phyloP scores from a whole-genome alignment of 2,329 filamentous ascomycete genomes.

The Hypoxylon sp. region DNA sequence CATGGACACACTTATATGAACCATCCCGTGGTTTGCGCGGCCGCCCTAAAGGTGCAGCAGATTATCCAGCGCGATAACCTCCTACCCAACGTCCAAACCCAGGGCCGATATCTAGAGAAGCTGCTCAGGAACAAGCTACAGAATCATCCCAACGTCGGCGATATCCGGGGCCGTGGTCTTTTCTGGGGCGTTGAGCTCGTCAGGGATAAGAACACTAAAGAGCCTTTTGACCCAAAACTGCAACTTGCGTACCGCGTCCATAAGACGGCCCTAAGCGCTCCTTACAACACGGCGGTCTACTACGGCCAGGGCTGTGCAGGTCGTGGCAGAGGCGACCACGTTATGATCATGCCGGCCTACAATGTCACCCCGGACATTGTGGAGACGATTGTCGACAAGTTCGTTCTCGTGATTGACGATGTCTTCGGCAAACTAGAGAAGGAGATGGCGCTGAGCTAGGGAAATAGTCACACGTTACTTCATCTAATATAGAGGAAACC shows the following conservation, averaged over 20 bases:
- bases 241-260: constrained; percentile 41
- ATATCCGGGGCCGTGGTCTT: constrained; percentile 61
- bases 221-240: constrained; percentile 54
- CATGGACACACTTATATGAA: constrained; percentile 72
- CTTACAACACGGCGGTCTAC: constrained; percentile 42
- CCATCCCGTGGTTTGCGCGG: constrained; percentile 58
- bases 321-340: constrained; percentile 44
- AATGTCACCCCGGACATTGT: constrained; percentile 41
- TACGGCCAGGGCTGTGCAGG: constrained; percentile 47
- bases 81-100: constrained; percentile 54
- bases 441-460: constrained; percentile 1
- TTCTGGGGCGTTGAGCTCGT: constrained; percentile 64
- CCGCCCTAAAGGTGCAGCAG: constrained; percentile 59
- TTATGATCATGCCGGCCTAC: constrained; percentile 49
- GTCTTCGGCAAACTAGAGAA: constrained; percentile 32
- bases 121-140: constrained; percentile 53
- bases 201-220: constrained; percentile 53
- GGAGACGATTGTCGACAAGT: constrained; percentile 43
- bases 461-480: constrained; percentile 5
- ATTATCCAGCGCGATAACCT: constrained; percentile 57
- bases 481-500: background rate
- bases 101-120: constrained; percentile 53
- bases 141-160: constrained; percentile 58
- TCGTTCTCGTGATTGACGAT: constrained; percentile 30
- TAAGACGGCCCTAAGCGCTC: constrained; percentile 25